Evolutionary conservation across 768 basidiomycete genomes (phyloP).

Genomic region (Hysterangium stoloniferum): DNA sequence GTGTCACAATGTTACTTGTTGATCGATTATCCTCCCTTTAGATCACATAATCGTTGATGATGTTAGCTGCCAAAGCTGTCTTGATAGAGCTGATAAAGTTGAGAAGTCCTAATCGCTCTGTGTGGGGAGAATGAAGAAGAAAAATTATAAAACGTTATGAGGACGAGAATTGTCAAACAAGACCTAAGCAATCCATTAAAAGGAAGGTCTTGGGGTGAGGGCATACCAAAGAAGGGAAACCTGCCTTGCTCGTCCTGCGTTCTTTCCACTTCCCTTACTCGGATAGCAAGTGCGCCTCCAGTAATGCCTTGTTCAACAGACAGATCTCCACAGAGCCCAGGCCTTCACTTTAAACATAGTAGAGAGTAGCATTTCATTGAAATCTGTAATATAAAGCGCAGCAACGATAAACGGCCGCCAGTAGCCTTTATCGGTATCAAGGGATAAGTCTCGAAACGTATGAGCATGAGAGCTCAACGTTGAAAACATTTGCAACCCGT

Average conservation of each 20-base stretch:
- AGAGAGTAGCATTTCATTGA: constrained; percentile 9
- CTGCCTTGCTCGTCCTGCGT: constrained; percentile 12
- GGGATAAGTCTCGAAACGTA: too few relatives aligned
- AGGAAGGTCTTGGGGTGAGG: too few relatives aligned
- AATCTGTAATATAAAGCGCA: constrained; percentile 1
- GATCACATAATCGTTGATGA: too few relatives aligned
- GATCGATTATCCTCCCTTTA: too few relatives aligned
- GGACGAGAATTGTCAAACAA: not conserved
- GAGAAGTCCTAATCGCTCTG: constrained; percentile 10
- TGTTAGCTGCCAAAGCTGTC: constrained; percentile 11
- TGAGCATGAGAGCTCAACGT: too few relatives aligned
- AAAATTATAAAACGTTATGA: not conserved
- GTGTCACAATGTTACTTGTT: too few relatives aligned
- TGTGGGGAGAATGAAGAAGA: not conserved
- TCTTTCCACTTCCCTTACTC: not conserved
- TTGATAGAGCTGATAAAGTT: constrained; percentile 13
- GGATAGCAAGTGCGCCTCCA: not conserved
- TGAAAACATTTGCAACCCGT: too few relatives aligned
- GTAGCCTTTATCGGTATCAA: too few relatives aligned
- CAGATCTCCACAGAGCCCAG: constrained; percentile 7
- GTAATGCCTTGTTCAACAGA: constrained; percentile 6
- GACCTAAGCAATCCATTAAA: not conserved
- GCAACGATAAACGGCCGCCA: too few relatives aligned
- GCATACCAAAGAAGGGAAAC: constrained; percentile 11
- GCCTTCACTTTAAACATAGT: constrained; percentile 9